phyloP scores from a whole-genome alignment of 2,329 filamentous ascomycete species.

The Penicillium hordei region DNA sequence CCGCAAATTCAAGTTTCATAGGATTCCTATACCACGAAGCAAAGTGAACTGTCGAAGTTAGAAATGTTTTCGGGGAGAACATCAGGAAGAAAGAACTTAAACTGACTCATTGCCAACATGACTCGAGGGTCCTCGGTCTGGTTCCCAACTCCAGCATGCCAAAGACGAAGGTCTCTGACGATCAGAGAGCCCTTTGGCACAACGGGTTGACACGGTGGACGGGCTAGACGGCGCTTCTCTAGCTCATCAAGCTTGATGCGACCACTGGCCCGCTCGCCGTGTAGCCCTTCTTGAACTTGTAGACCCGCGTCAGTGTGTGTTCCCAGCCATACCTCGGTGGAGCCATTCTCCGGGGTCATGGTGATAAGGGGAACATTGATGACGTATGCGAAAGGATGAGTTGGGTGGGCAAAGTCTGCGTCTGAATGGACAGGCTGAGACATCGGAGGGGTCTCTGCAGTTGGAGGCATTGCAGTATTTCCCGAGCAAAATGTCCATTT shows the following conservation, averaged over 20 bases:
- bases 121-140: constrained; percentile 50
- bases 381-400: constrained; percentile 56
- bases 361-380: constrained; percentile 55
- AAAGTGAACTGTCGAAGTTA: constrained; percentile 48
- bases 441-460: constrained; percentile 31
- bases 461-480: constrained; percentile 51
- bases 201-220: constrained; percentile 52
- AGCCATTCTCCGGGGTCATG: constrained; percentile 54
- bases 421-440: constrained; percentile 58
- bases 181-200: constrained; percentile 58
- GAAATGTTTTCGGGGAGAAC: neutral
- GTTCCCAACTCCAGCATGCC: constrained; percentile 66
- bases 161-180: constrained; percentile 60
- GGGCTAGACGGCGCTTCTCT: constrained; percentile 36
- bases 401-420: constrained; percentile 58
- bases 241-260: constrained; percentile 45
- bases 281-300: constrained; percentile 49
- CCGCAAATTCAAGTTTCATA: constrained; percentile 57
- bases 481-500: constrained; percentile 60
- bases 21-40: constrained; percentile 59
- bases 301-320: constrained; percentile 47
- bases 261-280: constrained; percentile 55
- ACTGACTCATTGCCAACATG: constrained; percentile 57
- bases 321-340: constrained; percentile 61
- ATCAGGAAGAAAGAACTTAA: neutral